Evolutionary conservation across 805 yeast species (phyloP), one percentile per base, ranked within the genome.

Genomic region (Starmerella stellata): DNA sequence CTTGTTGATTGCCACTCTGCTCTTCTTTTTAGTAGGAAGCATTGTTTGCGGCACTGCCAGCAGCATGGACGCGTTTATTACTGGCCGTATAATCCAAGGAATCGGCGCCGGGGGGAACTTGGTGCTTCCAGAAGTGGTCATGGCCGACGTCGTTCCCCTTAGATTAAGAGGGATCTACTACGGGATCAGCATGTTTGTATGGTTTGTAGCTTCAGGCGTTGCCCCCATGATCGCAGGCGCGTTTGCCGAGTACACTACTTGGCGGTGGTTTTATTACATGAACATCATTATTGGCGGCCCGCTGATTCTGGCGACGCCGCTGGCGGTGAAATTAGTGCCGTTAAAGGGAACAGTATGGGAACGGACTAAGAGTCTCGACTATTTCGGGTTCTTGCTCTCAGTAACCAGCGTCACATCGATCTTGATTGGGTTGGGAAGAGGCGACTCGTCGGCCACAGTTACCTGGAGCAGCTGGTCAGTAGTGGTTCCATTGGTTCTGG

Each of bases 231-330:
- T 75, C 19, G 82, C 81, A 13, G 82, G 82, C 23, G 74, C 72
- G 0, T 68, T 77, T 40, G 65, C 78, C 2, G 57, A 69, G 2
- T 58, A 66, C 37, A 70, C 65, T 4, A 58, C 70, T n/a, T 77
- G 83, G 83, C 62, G 83, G 49, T 75, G 83, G 81, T 72, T 80
- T 49, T 78, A 75, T 52, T 78, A 71, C 56, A 63, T 78, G 44
- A 77, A 76, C 53, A 53, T 78, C 27, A 80, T 82, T 2, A 55
- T 75, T 29, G 78, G 78, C 16, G 81, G 76, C 1, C 38, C 61
- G 1, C 68, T 72, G 1, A 49, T 63, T 16, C 50, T 52, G 0
- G 45, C 63, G 7, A 51, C 70, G 16, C 35, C 62, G 3, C 41
- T 63, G 3, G 58, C 64, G 17, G 65, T 69, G 52, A 58, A 62